Evolutionary conservation across 495 filamentous ascomycete species (phyloP), one percentile per base, ranked within the genome.

Genomic region (Aspergillus cristatus): DNA sequence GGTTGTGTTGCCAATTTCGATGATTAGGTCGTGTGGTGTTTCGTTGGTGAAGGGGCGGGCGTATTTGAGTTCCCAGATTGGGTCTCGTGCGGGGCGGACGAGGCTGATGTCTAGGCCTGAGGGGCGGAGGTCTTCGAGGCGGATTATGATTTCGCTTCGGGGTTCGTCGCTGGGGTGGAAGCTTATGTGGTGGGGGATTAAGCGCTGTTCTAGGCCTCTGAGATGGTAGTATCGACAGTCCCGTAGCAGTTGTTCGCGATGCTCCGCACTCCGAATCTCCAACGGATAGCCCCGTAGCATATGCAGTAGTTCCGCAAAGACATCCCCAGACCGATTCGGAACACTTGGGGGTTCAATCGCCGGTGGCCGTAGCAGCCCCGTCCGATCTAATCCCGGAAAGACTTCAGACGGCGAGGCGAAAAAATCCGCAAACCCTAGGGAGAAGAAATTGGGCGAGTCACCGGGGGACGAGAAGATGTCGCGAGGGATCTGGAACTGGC

Each of bases 141-240:
- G 71, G 41, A 98, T 70, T 22, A 81, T 60, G 16, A 98, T 95
- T 60, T 98, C 91, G 0, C 78, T 69, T 13, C 70, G 65, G 20
- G n/a, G n/a, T 7, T 68, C 61, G 2, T 78, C 72, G 16, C 72
- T 60, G 18, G 81, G 74, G 43, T 96, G 95, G 62, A 76, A 86
- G 33, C 71, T 75, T 35, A 94, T 84, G 18, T 75, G 57, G 51
- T 89, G 82, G 1, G 83, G 75, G 28, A 96, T 86, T 8, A 98
- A 63, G 38, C 76, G 78, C 58, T 98, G 90, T 58, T 96, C 91
- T 0, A 95, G 56, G 0, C 87, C 87, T 46, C 87, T 87, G 36
- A 98, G 79, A 51, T 94, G 84, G 57, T 88, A 96, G 47, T 95
- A 98, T 28, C 83, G 79, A 54, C 84, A 93, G 56, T 98, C 90